Percentiles rank a stretch among this genome's conserved stretches.
These are phyloP conservation scores for Colletotrichum zoysiae DNA, from an alignment of 2,329 filamentous ascomycete species.

Conservation along the genomic window DNA sequence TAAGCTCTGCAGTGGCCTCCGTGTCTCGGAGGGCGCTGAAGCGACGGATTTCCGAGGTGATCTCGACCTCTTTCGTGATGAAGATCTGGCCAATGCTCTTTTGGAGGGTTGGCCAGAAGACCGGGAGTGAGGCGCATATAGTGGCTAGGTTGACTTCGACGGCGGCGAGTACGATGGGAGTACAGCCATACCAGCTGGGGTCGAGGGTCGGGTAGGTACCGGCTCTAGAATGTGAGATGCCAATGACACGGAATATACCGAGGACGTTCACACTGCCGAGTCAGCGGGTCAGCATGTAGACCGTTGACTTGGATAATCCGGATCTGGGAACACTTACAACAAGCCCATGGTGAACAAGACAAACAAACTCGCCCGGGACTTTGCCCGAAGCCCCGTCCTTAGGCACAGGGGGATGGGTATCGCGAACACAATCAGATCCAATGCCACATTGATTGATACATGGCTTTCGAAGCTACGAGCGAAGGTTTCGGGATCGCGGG, in stretches of 20 bases:
- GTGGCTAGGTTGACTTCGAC: constrained; percentile 49
- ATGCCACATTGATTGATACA: constrained; percentile 48
- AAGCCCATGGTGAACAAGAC: constrained; percentile 49
- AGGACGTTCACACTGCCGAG: constrained; percentile 40
- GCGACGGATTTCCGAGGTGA: constrained; percentile 43
- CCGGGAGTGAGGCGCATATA: constrained; percentile 34
- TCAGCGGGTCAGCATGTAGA: constrained; percentile 2
- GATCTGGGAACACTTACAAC: constrained; percentile 45
- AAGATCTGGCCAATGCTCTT: constrained; percentile 50
- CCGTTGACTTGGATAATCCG: neutral
- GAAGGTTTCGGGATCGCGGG: constrained; percentile 45
- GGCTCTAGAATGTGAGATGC: constrained; percentile 47
- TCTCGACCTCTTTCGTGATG: constrained; percentile 52
- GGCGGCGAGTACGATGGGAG: constrained; percentile 50
- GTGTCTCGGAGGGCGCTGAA: constrained; percentile 21
- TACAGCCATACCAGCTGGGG: constrained; percentile 52
- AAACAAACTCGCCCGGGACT: constrained; percentile 49
- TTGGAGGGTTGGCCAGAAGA: constrained; percentile 45
- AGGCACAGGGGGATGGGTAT: constrained; percentile 50
- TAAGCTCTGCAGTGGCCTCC: constrained; percentile 12
- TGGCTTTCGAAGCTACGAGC: constrained; percentile 48
- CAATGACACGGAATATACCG: constrained; percentile 49
- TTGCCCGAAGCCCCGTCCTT: constrained; percentile 44
- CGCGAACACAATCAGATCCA: constrained; percentile 50
- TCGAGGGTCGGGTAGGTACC: constrained; percentile 51